Base-by-base conservation (phyloP, 345 rosid genomes). In the Aquilaria yunnanensis region DNA sequence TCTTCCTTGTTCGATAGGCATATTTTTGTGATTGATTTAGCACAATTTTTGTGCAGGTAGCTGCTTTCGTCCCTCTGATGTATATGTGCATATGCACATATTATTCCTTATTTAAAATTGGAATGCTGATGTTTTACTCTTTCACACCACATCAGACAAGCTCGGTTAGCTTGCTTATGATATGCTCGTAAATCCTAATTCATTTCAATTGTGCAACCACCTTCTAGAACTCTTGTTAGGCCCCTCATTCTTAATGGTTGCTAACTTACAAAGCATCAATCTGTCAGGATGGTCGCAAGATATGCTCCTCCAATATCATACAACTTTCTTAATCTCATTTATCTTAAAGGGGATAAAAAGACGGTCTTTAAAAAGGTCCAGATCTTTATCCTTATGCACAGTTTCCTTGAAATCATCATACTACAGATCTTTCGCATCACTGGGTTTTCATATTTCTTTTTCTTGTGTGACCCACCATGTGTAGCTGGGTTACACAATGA, bases 81-180 rank as follows among this genome's bases (percentile, higher is more conserved):
- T 88, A 88, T 74, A 88, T 88, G 96, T 88, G 96, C 55, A 14
- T 88, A 37, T 85, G 92, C 81, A 88, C 96, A 47, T 85, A 85
- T 72, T 88, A 80, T 62, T 88, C 96, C 33, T 72, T 85, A 74
- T 84, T 85, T 77, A 88, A 85, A 70, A 59, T 85, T 49, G 96
- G 96, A 67, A 88, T 85, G 96, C 73, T 88, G 68, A 81, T 85
- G 96, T 85, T 88, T 69, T 88, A 88, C 81, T 83, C 96, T 10
- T 72, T 88, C 10, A 88, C 96, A 46, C 89, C 89, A 2, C 73
- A 81, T 57, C 92, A 79, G 74, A 88, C 96, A 29, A 88, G 96
- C 74, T 80, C 96, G 23, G 96, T 88, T 66, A 81, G 82, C 77
- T 74, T 88, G 87, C 87, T 88, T 66, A 88, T 85, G 96, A 88